Percentiles rank a stretch among this genome's conserved stretches.
Conservation (phyloP, 164 flowering plant species). For the Stephania cephalantha region DNA sequence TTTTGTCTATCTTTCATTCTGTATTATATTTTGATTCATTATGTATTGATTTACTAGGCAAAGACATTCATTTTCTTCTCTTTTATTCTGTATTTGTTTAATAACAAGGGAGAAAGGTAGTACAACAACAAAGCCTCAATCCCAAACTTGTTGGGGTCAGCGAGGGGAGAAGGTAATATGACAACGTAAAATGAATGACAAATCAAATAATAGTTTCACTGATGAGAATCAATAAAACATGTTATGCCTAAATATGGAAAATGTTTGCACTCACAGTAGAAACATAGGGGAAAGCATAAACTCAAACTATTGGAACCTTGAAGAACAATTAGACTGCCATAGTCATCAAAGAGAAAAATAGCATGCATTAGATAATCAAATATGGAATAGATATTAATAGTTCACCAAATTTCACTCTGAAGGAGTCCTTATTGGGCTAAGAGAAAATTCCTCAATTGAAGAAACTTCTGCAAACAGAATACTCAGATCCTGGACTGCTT, state of each 20-base stretch:
- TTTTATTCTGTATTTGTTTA: not conserved
- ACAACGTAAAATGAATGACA: not conserved
- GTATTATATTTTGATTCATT: no score
- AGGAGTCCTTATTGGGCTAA: not conserved
- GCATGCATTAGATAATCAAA: not conserved
- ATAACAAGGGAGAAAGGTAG: not conserved
- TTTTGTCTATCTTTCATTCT: no score
- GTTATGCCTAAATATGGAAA: not conserved
- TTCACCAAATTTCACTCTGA: not conserved
- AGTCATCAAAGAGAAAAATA: not conserved
- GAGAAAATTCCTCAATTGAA: not conserved
- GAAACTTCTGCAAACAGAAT: not conserved
- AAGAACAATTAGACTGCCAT: not conserved
- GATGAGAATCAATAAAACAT: not conserved
- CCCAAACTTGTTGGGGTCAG: no score
- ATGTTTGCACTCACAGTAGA: not conserved
- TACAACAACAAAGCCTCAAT: no score
- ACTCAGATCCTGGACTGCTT: constrained; percentile 8
- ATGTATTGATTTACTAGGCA: not conserved
- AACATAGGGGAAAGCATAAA: not conserved
- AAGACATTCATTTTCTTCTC: not conserved
- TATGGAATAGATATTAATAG: not conserved
- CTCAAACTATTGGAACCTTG: not conserved
- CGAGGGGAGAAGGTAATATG: not conserved
- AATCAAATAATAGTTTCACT: not conserved